Evolutionary conservation across 129 eudicot genomes (phyloP).

Genomic region (Calendula officinalis): DNA sequence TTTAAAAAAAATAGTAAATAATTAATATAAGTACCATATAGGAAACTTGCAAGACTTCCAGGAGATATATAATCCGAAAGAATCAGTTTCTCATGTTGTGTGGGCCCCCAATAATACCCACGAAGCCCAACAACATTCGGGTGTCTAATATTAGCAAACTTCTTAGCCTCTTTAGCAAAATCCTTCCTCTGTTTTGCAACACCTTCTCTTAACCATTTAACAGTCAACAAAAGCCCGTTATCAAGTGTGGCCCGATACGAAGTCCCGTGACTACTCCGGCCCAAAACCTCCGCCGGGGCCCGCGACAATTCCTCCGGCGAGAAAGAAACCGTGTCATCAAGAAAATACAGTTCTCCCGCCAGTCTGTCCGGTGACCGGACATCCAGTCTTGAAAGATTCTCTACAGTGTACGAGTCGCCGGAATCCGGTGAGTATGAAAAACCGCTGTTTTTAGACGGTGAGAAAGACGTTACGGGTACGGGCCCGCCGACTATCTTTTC

Average conservation of each 20-base stretch:
- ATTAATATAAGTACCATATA: constrained; percentile 59
- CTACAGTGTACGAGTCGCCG: constrained; percentile 79
- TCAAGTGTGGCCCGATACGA: constrained; percentile 92
- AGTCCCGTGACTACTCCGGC: constrained; percentile 98
- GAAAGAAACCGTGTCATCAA: constrained; percentile 82
- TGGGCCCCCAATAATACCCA: constrained; percentile 99
- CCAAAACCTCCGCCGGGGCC: constrained; percentile 98
- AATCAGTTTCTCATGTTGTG: constrained; percentile 95
- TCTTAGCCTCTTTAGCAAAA: constrained; percentile 95
- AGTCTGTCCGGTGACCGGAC: constrained; percentile 82
- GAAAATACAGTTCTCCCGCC: constrained; percentile 92
- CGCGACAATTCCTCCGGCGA: constrained; percentile 86
- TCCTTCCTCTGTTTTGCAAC: constrained; percentile 97
- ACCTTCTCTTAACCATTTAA: constrained; percentile 99
- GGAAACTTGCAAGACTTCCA: constrained; percentile 93
- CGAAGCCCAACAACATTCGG: constrained; percentile 97
- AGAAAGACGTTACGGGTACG: constrained; percentile 59
- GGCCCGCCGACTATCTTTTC: constrained; percentile 59
- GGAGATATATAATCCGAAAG: constrained; percentile 94
- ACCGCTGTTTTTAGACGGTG: constrained; percentile 85
- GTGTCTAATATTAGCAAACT: constrained; percentile 88
- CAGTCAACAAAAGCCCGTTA: constrained; percentile 83
- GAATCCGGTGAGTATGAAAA: constrained; percentile 96
- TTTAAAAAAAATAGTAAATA: no score
- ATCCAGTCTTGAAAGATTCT: constrained; percentile 69